These are phyloP conservation scores for Claviceps fusiformis DNA, from an alignment of 2,329 filamentous ascomycete genomes.

Conservation along the genomic window DNA sequence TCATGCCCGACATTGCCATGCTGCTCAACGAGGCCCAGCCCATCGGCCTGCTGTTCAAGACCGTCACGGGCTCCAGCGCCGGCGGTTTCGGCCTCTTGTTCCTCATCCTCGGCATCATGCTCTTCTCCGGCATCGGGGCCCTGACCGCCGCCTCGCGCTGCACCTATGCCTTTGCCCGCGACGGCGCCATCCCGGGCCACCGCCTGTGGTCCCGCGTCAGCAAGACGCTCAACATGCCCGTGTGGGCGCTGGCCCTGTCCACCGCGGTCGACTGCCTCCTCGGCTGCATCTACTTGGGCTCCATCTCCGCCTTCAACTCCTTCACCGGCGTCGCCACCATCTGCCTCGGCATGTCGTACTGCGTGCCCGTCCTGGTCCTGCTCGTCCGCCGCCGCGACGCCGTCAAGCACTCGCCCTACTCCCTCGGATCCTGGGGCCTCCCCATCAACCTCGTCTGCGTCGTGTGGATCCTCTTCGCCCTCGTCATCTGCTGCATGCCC, in stretches of 20 bases:
- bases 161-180: conserved; percentile 63
- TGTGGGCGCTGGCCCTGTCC: conserved; percentile 56
- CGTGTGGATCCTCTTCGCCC: conserved; percentile 56
- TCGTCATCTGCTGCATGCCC: conserved; percentile 67
- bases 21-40: conserved; percentile 58
- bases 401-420: conserved; percentile 52
- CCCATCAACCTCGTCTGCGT: conserved; percentile 54
- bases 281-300: conserved; percentile 69
- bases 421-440: conserved; percentile 55
- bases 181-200: conserved; percentile 61
- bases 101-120: conserved; percentile 60
- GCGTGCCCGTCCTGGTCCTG: conserved; percentile 60
- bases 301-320: conserved; percentile 61
- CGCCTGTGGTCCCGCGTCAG: conserved; percentile 53
- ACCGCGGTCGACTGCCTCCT: conserved; percentile 56
- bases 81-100: conserved; percentile 67
- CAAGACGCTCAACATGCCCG: conserved; percentile 51
- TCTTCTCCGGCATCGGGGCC: conserved; percentile 64
- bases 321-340: conserved; percentile 74
- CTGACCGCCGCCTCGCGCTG: conserved; percentile 62
- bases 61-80: conserved; percentile 54
- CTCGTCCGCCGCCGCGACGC: conserved; percentile 52
- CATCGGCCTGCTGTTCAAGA: conserved; percentile 64
- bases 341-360: conserved; percentile 62
- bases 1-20: conserved; percentile 51